Evolutionary conservation across 2,329 filamentous ascomycete genomes (phyloP).

Genomic region (Cladosporium sp.): DNA sequence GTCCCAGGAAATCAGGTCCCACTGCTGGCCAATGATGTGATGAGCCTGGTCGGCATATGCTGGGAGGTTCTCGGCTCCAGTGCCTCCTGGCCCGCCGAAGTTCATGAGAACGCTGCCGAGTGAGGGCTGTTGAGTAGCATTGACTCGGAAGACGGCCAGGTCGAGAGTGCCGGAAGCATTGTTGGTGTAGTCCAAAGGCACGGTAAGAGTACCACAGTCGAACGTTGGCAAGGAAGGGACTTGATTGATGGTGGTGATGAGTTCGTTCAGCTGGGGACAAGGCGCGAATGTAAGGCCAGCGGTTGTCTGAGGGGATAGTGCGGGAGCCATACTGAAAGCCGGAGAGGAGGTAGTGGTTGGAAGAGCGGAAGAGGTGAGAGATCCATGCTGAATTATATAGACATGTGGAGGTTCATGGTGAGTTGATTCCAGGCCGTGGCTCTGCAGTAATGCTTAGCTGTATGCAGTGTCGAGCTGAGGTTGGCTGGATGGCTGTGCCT

Average conservation of each 20-base stretch:
- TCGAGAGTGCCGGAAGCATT: conserved; percentile 8
- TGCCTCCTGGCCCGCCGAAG: conserved; percentile 23
- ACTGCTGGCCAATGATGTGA: conserved; percentile 16
- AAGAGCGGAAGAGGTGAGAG: too few species aligned
- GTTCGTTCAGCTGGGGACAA: neutral
- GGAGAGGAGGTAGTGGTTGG: too few species aligned
- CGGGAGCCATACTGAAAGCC: too few species aligned
- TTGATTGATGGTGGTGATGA: neutral
- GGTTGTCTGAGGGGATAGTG: too few species aligned
- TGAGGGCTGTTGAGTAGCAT: conserved; percentile 17
- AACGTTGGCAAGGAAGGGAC: conserved; percentile 10
- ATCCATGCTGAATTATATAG: too few species aligned
- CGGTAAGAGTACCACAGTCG: neutral
- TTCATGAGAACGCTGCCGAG: conserved; percentile 24
- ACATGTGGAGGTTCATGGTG: too few species aligned
- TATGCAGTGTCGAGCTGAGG: too few species aligned
- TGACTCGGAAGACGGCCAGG: conserved; percentile 17
- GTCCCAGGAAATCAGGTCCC: conserved; percentile 18
- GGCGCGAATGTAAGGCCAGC: neutral
- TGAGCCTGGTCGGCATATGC: neutral
- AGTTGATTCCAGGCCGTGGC: too few species aligned
- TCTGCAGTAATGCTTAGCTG: too few species aligned
- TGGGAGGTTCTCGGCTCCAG: conserved; percentile 12
- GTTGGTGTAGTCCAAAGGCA: conserved; percentile 9
- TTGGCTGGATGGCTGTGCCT: too few species aligned